Percentiles rank a stretch among this genome's conserved stretches.
phyloP scores from a whole-genome alignment of 257 asterid species.

The Gentiana dahurica region DNA sequence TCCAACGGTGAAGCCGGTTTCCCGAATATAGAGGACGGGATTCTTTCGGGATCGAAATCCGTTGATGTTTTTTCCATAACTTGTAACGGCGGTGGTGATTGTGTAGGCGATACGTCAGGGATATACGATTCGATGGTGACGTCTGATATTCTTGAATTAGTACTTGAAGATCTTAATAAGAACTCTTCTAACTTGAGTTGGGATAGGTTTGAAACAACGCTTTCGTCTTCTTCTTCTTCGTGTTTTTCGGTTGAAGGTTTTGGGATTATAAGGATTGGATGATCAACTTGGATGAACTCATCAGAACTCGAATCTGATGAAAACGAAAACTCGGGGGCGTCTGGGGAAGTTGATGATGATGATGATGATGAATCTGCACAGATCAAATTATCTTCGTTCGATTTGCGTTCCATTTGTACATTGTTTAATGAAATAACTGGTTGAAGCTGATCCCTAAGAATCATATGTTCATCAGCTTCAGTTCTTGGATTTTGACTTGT shows the following conservation, averaged over 20 bases:
- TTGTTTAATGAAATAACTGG: constrained; percentile 2
- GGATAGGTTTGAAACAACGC: constrained; percentile 15
- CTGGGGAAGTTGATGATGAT: constrained; percentile 21
- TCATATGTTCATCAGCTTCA: constrained; percentile 7
- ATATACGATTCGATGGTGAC: constrained; percentile 20
- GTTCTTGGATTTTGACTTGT: constrained; percentile 18
- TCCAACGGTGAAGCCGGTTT: constrained; percentile 18
- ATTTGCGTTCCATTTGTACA: neutral
- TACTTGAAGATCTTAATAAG: constrained; percentile 13
- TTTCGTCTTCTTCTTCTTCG: constrained; percentile 2
- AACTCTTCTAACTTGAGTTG: constrained; percentile 17
- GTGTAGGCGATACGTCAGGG: constrained; percentile 19
- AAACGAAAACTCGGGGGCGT: constrained; percentile 17
- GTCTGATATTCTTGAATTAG: constrained; percentile 26
- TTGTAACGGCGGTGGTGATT: constrained; percentile 41
- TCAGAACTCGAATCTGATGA: constrained; percentile 22
- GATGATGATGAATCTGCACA: too few species aligned
- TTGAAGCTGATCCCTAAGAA: constrained; percentile 11
- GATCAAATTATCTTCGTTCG: constrained; percentile 1
- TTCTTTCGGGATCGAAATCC: constrained; percentile 28
- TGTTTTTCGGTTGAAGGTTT: neutral
- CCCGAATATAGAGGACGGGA: constrained; percentile 28
- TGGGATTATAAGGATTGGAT: constrained; percentile 16
- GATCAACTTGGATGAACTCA: constrained; percentile 21
- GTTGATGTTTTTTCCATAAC: constrained; percentile 30